phyloP scores from a whole-genome alignment of 1,284 basidiomycete species.

The Phellinidium pouzarii region DNA sequence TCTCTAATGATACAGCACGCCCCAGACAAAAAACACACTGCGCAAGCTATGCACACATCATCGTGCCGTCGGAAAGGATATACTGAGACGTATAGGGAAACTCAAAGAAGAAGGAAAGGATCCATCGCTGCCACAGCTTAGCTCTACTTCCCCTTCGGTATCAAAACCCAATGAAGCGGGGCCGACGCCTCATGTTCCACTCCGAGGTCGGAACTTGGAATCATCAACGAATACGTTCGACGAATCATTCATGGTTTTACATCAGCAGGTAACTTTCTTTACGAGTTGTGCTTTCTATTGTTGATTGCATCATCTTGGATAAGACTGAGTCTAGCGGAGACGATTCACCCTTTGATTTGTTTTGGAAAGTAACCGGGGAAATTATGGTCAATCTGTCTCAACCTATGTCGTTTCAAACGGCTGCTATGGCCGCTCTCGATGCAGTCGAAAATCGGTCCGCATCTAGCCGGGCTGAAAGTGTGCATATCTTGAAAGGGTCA shows the following conservation, averaged over 20 bases:
- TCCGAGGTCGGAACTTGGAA: conserved; percentile 44
- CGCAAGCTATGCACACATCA: conserved; percentile 69
- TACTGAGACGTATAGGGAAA: conserved; percentile 62
- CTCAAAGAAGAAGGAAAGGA: conserved; percentile 68
- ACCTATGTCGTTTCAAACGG: conserved; percentile 78
- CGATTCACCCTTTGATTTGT: conserved; percentile 59
- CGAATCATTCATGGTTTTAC: conserved; percentile 79
- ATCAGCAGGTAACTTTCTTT: conserved; percentile 46
- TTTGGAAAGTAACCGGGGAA: conserved; percentile 79
- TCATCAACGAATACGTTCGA: conserved; percentile 64
- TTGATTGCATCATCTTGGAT: conserved; percentile 4
- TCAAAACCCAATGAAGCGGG: conserved; percentile 12
- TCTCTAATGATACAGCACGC: neutral
- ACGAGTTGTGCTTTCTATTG: conserved; percentile 11
- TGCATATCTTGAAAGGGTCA: neutral
- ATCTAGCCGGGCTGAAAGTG: conserved; percentile 24
- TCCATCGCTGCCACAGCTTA: conserved; percentile 43
- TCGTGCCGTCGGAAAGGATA: conserved; percentile 56
- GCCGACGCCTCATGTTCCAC: conserved; percentile 19
- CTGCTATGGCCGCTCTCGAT: conserved; percentile 50
- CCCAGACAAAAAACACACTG: conserved; percentile 67
- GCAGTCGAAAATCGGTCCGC: conserved; percentile 21
- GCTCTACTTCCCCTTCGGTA: conserved; percentile 23
- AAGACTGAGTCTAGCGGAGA: conserved; percentile 69
- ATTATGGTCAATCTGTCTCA: conserved; percentile 76